Base-by-base conservation (phyloP, 768 basidiomycete genomes). In the Lactifluus hygrophoroides region DNA sequence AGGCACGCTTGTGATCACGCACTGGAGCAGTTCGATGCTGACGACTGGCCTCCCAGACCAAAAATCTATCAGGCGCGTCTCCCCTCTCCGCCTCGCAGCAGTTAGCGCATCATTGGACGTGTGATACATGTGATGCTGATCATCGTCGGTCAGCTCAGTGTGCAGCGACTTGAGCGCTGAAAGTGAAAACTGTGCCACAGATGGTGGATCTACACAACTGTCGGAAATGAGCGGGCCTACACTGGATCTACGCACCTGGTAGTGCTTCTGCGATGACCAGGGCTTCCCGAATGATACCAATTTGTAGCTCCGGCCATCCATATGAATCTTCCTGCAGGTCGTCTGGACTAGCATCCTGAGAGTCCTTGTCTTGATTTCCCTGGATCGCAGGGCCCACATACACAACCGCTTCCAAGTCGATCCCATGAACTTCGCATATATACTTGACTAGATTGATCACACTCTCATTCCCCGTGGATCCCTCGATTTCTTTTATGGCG, bases 291-390 rank as follows among this genome's bases (percentile, higher is more conserved):
- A 97, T 77, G n/a, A 94, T 83, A 23, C 92, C 93, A 17, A 97
- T 82, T 74, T 96, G 95, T 40, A 99, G 75, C 69, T 94, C 91
- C 3, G 94, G 87, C 95, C 95, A 98, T 4, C 96, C 96, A 68
- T 84, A 90, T 5, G 79, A 71, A 61, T 84, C 82, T 25, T 71
- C 74, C 30, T 73, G 69, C 19, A 73, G 71, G 34, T 74, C 73
- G 9, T 74, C 58, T 0, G 73, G 71, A 53, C 79, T 78, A 47
- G 77, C 75, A 55, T 77, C 52, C 25, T 66, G 60, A 11, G 50
- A 21, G 6, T 19, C 40, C 25, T 64, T 59, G 10, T 48, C 30
- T 56, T 48, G 25, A 44, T 34, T 43, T 43, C 51, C 44, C 10
- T 50, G 23, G 9, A 37, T 30, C 32, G 57, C 57, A 19, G 47